Evolutionary conservation across 2,329 filamentous ascomycete genomes (phyloP), one percentile per base, ranked within the genome.

Genomic region (Fusarium penzigii): DNA sequence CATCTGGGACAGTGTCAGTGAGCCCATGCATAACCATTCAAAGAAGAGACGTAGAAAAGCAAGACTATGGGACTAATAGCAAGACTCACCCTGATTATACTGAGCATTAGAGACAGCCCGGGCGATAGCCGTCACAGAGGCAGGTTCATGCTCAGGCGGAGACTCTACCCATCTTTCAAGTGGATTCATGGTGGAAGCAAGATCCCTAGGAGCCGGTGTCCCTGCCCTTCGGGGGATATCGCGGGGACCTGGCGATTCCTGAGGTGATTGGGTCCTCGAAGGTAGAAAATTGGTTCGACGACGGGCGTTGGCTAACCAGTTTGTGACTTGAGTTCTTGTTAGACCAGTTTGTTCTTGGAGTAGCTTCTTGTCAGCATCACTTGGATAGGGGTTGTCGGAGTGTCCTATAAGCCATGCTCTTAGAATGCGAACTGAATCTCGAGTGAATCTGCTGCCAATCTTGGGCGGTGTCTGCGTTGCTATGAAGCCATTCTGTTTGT

Each of bases 261-360:
- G 44, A 3, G 57, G 57, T 0, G 59, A 62, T 0, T 55, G 53
- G 3, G 58, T 49, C 16, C 57, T 57, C 4, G 57, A 62, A 0
- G 54, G 45, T 14, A 49, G 49, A 16, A 87, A 84, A 74, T 94
- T 95, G 58, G 88, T 85, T 57, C 90, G 79, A 46, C 91, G 83
- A 32, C 91, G 84, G 48, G 90, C 90, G 70, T 95, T 96, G 48
- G 91, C 90, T 44, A 95, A 80, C 91, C 90, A 95, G 68, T 94
- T 95, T 16, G 85, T 85, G 54, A 95, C 92, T 66, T 96, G 91
- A 9, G 81, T 87, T 60, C 88, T 83, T 65, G 83, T 90, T 34
- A 96, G 78, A 5, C 90, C 89, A 1, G 90, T 95, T 59, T 86
- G 80, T 46, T 81, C 78, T 67, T 89, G 86, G 16, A 96, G 77